Percentiles rank a stretch among this genome's conserved stretches.
Evolutionary conservation across 768 basidiomycete species (phyloP).

Genomic region (Tephrocybe sp.): DNA sequence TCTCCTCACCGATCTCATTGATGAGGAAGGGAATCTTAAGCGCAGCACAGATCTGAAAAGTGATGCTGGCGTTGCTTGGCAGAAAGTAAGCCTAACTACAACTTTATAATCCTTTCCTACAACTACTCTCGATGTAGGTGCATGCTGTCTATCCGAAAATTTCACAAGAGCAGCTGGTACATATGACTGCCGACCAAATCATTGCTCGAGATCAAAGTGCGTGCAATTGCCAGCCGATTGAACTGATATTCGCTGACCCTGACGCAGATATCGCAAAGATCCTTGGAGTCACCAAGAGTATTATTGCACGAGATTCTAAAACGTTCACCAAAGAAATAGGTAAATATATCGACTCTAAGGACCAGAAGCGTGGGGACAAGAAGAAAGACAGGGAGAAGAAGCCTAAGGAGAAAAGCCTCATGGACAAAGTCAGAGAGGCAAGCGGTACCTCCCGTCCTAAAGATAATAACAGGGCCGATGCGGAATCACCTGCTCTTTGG

Average conservation of each 20-base stretch:
- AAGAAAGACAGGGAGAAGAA: constrained; percentile 31
- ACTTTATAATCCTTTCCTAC: background rate
- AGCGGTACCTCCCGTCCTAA: constrained; percentile 20
- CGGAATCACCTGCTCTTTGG: constrained; percentile 51
- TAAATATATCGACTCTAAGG: constrained; percentile 68
- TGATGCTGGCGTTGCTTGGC: constrained; percentile 64
- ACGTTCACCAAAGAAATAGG: constrained; percentile 53
- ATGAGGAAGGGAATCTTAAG: constrained; percentile 56
- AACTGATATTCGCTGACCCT: background rate
- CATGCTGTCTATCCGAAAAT: constrained; percentile 62
- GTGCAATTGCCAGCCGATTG: constrained; percentile 12
- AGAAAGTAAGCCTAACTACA: constrained; percentile 41
- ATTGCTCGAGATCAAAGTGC: constrained; percentile 46
- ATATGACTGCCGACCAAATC: constrained; percentile 52
- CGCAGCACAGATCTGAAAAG: constrained; percentile 54
- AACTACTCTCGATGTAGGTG: constrained; percentile 35
- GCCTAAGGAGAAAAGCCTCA: constrained; percentile 33
- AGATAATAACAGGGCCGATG: constrained; percentile 21
- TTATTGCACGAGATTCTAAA: constrained; percentile 50
- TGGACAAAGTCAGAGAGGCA: constrained; percentile 31
- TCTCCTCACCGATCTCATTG: constrained; percentile 58
- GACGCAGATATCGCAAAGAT: constrained; percentile 41
- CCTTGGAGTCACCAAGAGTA: constrained; percentile 54
- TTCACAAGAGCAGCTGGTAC: constrained; percentile 44
- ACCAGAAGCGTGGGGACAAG: constrained; percentile 54